Evolutionary conservation across 179 eudicot species (phyloP).

Genomic region (Gypsophila paniculata): DNA sequence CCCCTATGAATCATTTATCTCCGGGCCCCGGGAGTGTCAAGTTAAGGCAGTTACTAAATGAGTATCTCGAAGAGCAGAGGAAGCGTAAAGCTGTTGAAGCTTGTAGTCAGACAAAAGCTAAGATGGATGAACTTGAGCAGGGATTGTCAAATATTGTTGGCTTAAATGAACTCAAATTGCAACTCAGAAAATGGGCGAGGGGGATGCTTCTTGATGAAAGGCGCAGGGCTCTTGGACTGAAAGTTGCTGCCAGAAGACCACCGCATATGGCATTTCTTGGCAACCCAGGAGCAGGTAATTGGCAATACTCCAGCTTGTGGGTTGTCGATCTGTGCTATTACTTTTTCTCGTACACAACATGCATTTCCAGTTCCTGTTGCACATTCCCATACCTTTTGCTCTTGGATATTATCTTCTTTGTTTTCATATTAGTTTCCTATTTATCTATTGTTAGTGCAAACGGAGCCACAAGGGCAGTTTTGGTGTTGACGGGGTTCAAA

Average conservation of each 20-base stretch:
- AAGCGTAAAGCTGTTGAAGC: constrained; percentile 76
- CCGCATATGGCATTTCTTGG: constrained; percentile 99
- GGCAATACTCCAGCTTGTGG: too few species aligned
- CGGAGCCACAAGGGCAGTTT: too few species aligned
- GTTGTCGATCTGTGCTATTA: too few species aligned
- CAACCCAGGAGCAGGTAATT: constrained; percentile 99
- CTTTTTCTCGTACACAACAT: too few species aligned
- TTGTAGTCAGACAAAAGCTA: constrained; percentile 80
- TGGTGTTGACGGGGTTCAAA: too few species aligned
- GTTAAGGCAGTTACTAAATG: constrained; percentile 51
- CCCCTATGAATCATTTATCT: constrained; percentile 79
- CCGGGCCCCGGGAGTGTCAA: constrained; percentile 74
- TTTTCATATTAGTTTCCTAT: too few species aligned
- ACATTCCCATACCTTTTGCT: too few species aligned
- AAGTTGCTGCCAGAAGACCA: constrained; percentile 73
- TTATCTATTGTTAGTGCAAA: too few species aligned
- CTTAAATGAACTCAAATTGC: constrained; percentile 66
- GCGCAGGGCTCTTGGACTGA: constrained; percentile 86
- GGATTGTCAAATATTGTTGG: constrained; percentile 71
- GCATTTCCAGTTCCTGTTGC: too few species aligned
- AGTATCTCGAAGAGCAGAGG: constrained; percentile 74
- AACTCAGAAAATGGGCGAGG: constrained; percentile 84
- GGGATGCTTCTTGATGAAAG: constrained; percentile 98
- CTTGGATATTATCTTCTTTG: too few species aligned
- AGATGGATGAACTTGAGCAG: constrained; percentile 85